A percentile compares a stretch with the other conserved stretches of the same genome.
Evolutionary conservation across 2,329 filamentous ascomycete species (phyloP).

Genomic region (Cordyceps javanica): DNA sequence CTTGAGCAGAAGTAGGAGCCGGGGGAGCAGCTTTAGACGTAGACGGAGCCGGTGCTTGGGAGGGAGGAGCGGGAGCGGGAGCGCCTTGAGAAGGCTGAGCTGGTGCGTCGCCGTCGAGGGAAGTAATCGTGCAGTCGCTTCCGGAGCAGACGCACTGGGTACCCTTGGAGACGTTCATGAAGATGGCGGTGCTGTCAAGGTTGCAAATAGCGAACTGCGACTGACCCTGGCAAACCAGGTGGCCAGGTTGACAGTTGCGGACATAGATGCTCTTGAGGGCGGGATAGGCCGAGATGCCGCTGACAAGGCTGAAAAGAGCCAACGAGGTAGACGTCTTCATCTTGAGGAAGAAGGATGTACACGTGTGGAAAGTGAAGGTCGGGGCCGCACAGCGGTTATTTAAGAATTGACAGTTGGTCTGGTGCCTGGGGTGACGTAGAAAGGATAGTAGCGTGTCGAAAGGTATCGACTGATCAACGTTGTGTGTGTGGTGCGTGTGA

Average conservation of each 20-base stretch:
- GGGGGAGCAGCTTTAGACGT: neutral
- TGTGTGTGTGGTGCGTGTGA: constrained; percentile 1
- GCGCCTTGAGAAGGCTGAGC: neutral
- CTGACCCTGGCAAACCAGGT: constrained; percentile 9
- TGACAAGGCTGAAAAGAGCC: constrained; percentile 11
- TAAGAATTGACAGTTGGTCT: neutral
- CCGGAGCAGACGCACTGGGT: constrained; percentile 13
- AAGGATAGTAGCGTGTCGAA: neutral
- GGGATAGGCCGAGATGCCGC: constrained; percentile 1
- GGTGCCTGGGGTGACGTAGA: neutral
- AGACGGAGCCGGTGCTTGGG: neutral
- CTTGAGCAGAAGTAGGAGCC: neutral
- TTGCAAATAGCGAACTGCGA: constrained; percentile 9
- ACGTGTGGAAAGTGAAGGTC: neutral
- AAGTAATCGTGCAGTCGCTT: constrained; percentile 8
- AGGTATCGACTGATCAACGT: neutral
- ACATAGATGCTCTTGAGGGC: neutral
- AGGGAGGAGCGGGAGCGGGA: neutral
- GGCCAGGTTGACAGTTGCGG: neutral
- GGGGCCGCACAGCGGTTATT: constrained; percentile 1
- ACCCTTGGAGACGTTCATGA: constrained; percentile 9
- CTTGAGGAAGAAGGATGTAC: neutral
- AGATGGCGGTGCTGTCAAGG: constrained; percentile 1
- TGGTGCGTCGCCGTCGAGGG: neutral
- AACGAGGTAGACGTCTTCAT: constrained; percentile 7